Evolutionary conservation across 257 asterid genomes (phyloP), one percentile per base, ranked within the genome.

Genomic region (Fraxinus excelsior): DNA sequence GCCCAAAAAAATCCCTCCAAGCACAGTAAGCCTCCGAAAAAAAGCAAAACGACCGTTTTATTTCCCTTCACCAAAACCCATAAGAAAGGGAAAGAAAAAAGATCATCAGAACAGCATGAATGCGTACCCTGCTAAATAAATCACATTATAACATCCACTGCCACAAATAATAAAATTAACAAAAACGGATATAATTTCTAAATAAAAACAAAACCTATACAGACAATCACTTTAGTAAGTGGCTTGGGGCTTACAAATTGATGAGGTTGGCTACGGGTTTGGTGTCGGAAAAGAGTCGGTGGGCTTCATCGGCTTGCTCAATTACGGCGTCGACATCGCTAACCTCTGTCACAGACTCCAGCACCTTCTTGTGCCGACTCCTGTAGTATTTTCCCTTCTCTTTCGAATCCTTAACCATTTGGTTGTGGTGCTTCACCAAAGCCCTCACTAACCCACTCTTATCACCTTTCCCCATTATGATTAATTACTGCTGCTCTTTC

Each of bases 291-390:
- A 79, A 91, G 38, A 93, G 81, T 46, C 90, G 98, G 82, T 90
- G 81, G 9, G 96, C 90, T 87, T 96, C 97, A 29, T 93, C 97
- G 2, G 94, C 92, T 74, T 91, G 96, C 74, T 93, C 94, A 29
- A 96, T 90, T 12, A 96, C 90, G 62, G 99, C 97, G 44, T 96
- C 98, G 68, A 96, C 87, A 76, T 96, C 98, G 82, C 80, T 91
- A 11, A 96, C 86, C 72, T 96, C 98, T 67, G 98, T 96, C 38
- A 96, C 96, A 72, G 99, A 96, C 82, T 96, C 98, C 10, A 96
- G 89, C 58, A 96, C 88, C 78, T 91, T 95, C 88, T 90, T 93
- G 25, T 90, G 85, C 76, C 89, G 96, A 84, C 72, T 87, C 74
- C 93, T 78, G n/a, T n/a, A 93, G 51, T 73, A 70, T 34, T 46